Conservation (phyloP, 2,329 filamentous ascomycete genomes). For the Hymenoscyphus repandus region DNA sequence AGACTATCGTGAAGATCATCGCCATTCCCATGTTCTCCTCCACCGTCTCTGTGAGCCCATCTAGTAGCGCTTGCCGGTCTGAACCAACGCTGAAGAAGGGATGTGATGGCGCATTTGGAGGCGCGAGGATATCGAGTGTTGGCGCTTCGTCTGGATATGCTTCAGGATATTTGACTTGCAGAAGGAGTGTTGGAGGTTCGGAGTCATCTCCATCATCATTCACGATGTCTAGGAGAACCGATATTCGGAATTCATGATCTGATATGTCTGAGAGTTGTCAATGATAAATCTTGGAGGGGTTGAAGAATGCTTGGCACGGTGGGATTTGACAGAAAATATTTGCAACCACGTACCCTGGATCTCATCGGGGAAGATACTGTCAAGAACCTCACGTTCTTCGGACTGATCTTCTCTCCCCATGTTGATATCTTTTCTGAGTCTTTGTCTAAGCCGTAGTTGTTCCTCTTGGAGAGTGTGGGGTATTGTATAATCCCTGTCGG, state of each 20-base stretch:
- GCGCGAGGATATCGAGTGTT: conserved; percentile 70
- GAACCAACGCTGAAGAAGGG: conserved; percentile 72
- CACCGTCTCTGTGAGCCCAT: conserved; percentile 66
- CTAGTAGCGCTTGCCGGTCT: conserved; percentile 71
- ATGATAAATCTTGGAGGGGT: conserved; percentile 3
- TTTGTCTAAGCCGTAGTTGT: background rate
- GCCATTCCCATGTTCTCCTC: conserved; percentile 95
- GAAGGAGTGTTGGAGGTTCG: conserved; percentile 66
- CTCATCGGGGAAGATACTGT: conserved; percentile 97
- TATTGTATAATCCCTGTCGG: conserved; percentile 13
- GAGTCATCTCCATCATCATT: conserved; percentile 57
- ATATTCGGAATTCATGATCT: conserved; percentile 82
- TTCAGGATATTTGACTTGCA: conserved; percentile 85
- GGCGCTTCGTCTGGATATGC: conserved; percentile 87
- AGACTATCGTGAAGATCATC: conserved; percentile 92
- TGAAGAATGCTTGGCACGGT: background rate
- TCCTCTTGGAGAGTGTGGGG: conserved; percentile 9
- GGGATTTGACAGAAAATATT: background rate
- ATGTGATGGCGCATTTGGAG: conserved; percentile 64
- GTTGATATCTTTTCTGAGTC: conserved; percentile 19
- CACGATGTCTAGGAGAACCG: conserved; percentile 74
- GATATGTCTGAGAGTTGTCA: conserved; percentile 65
- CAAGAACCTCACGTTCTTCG: conserved; percentile 95
- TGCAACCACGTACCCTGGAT: conserved; percentile 66
- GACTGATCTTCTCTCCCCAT: conserved; percentile 82